Conservation (phyloP, 352 stramenopile species). For the Pythium aquatile region DNA sequence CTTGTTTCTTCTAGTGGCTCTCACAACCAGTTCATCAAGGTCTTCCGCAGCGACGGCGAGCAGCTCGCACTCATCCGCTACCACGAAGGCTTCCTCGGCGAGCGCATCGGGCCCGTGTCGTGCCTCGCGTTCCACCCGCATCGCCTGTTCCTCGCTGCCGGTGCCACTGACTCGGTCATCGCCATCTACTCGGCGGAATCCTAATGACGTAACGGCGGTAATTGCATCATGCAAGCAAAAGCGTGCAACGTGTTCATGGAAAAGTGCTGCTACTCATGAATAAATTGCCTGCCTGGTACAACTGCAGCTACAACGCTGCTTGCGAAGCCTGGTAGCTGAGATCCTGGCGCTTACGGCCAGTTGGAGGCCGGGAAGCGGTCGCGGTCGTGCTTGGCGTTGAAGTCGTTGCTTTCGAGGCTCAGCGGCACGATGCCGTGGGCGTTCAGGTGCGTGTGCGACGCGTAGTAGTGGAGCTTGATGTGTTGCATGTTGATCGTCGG, state of each 20-base stretch:
- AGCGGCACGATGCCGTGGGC: constrained; percentile 91
- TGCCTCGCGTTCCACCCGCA: constrained; percentile 97
- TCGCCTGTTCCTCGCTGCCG: constrained; percentile 93
- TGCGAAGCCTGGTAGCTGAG: no score
- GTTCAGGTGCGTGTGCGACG: constrained; percentile 93
- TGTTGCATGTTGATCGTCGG: constrained; percentile 94
- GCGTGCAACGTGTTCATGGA: background rate
- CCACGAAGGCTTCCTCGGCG: constrained; percentile 95
- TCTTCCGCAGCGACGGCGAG: constrained; percentile 91
- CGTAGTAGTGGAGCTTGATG: constrained; percentile 97
- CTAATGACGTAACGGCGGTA: constrained; percentile 22
- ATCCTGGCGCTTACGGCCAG: constrained; percentile 19
- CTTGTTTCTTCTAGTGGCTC: constrained; percentile 73
- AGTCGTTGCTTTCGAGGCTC: constrained; percentile 54
- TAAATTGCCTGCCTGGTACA: background rate
- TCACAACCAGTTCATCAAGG: constrained; percentile 99
- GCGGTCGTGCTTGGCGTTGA: constrained; percentile 61
- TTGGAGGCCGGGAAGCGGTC: constrained; percentile 45
- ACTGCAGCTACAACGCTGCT: background rate
- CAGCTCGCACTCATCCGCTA: constrained; percentile 89
- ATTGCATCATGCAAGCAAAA: background rate
- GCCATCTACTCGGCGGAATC: constrained; percentile 91
- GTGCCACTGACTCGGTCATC: constrained; percentile 94
- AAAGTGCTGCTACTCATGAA: background rate
- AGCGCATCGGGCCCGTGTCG: constrained; percentile 96